Percentiles rank a stretch among this genome's conserved stretches.
Conservation (phyloP, 148 eudicot species). For the Oxyria digyna region DNA sequence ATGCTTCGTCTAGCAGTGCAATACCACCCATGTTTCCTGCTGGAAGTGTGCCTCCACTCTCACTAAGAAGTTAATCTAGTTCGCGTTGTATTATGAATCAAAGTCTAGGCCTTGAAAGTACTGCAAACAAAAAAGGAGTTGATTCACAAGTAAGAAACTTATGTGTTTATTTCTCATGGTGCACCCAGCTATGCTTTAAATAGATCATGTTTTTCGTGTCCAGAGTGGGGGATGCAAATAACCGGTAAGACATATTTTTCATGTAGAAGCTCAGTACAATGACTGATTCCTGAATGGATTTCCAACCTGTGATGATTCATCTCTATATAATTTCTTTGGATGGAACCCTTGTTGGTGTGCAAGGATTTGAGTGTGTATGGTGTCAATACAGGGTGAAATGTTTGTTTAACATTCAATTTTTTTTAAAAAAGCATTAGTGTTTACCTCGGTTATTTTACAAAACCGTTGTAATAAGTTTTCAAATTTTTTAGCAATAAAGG, state of each 20-base stretch:
- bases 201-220: slow-evolving; percentile 76
- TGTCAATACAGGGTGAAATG: too few species aligned
- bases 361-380: too few species aligned
- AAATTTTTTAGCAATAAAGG: too few species aligned
- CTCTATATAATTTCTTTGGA: too few species aligned
- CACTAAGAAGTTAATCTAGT: slow-evolving; percentile 94
- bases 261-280: too few species aligned
- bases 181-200: slow-evolving; percentile 46
- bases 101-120: slow-evolving; percentile 60
- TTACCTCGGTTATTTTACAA: too few species aligned
- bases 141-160: slow-evolving; percentile 64
- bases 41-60: slow-evolving; percentile 97
- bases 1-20: slow-evolving; percentile 59
- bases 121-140: slow-evolving; percentile 74
- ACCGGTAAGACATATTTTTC: slow-evolving; percentile 72
- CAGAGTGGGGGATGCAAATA: slow-evolving; percentile 73
- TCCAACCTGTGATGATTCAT: too few species aligned
- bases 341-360: too few species aligned
- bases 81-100: slow-evolving; percentile 82
- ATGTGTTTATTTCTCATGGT: slow-evolving; percentile 3
- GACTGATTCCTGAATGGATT: too few species aligned
- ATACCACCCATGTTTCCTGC: slow-evolving; percentile 98
- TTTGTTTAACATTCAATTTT: too few species aligned
- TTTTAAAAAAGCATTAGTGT: too few species aligned
- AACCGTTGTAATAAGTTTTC: too few species aligned